A percentile compares a stretch with the other conserved stretches of the same genome.
phyloP scores from a whole-genome alignment of 768 basidiomycete genomes.

The Leccinum imitatum region DNA sequence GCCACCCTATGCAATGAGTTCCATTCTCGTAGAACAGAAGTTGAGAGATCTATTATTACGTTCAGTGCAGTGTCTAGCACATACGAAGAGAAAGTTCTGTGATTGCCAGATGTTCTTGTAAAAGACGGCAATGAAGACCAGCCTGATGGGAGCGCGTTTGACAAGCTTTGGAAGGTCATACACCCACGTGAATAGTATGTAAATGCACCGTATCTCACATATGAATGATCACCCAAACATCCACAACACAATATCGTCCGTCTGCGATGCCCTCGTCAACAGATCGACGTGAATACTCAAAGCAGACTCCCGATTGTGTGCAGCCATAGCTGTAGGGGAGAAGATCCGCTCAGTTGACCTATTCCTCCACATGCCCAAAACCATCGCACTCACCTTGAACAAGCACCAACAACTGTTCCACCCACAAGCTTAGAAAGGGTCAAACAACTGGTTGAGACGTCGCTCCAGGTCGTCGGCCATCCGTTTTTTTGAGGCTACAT shows the following conservation, averaged over 20 bases:
- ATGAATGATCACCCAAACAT: constrained; percentile 86
- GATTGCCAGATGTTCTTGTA: constrained; percentile 56
- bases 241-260: constrained; percentile 82
- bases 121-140: constrained; percentile 37
- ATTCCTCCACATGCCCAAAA: neutral
- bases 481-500: constrained; percentile 76
- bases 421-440: constrained; percentile 70
- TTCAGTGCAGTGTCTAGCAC: neutral
- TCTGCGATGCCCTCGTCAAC: constrained; percentile 73
- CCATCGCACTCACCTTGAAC: constrained; percentile 56
- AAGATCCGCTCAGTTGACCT: neutral
- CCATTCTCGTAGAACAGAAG: constrained; percentile 52
- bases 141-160: constrained; percentile 19
- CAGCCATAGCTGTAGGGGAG: constrained; percentile 65
- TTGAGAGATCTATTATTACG: constrained; percentile 42
- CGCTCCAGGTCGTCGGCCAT: constrained; percentile 86
- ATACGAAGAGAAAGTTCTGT: constrained; percentile 58
- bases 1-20: constrained; percentile 41
- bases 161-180: neutral
- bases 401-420: constrained; percentile 70
- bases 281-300: constrained; percentile 84
- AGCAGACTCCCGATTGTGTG: constrained; percentile 75
- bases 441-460: constrained; percentile 82
- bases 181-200: constrained; percentile 50
- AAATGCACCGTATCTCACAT: constrained; percentile 37